phyloP scores from a whole-genome alignment of 352 stramenopile species.

The Globisporangium polare region DNA sequence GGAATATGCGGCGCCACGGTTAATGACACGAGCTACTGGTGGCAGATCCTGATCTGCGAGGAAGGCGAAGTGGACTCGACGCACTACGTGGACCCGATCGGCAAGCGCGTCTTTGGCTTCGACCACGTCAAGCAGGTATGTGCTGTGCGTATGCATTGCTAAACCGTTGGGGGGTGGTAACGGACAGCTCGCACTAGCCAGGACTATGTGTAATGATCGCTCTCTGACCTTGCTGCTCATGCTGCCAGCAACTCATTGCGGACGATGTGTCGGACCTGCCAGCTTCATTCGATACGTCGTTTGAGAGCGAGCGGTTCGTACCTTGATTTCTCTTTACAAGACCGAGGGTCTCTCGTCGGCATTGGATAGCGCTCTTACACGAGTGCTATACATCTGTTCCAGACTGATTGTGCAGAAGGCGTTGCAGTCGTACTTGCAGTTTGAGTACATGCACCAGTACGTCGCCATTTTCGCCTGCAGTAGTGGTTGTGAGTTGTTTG shows the following conservation, averaged over 20 bases:
- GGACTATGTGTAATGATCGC: too few relatives aligned
- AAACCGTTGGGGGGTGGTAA: too few relatives aligned
- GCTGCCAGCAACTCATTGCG: constrained; percentile 30
- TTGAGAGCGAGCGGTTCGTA: constrained; percentile 68
- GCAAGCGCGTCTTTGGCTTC: constrained; percentile 73
- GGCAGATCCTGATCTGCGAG: constrained; percentile 80
- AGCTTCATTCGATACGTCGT: constrained; percentile 30
- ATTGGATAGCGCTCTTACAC: not conserved
- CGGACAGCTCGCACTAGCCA: too few relatives aligned
- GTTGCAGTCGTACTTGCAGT: constrained; percentile 77
- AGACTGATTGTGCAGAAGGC: constrained; percentile 56
- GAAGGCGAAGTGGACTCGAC: constrained; percentile 75
- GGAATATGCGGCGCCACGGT: too few relatives aligned
- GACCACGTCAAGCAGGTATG: constrained; percentile 81
- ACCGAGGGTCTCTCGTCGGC: not conserved
- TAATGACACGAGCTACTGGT: too few relatives aligned
- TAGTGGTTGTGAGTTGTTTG: too few relatives aligned
- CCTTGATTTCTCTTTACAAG: not conserved
- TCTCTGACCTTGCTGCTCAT: too few relatives aligned
- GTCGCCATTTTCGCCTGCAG: constrained; percentile 4
- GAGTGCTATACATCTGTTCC: not conserved
- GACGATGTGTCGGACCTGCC: constrained; percentile 52
- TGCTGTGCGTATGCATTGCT: not conserved
- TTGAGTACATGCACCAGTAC: constrained; percentile 81
- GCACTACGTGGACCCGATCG: constrained; percentile 84